These are phyloP conservation scores for Trichoderma reesei DNA, from an alignment of 495 filamentous ascomycete genomes.

Conservation along the genomic window DNA sequence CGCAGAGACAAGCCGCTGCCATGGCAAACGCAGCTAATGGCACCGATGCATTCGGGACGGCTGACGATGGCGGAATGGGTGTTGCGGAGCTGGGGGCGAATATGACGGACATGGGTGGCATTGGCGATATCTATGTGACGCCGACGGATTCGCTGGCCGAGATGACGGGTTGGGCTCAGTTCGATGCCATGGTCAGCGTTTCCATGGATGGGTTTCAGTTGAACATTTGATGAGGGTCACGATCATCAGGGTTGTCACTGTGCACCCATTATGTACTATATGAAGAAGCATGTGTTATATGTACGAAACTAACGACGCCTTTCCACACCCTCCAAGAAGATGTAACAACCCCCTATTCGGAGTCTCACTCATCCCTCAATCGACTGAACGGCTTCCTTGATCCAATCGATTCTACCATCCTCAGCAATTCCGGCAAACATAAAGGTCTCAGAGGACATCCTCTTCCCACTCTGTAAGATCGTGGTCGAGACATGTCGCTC, in stretches of 20 bases:
- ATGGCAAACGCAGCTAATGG: neutral
- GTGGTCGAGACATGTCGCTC: slow-evolving; percentile 9
- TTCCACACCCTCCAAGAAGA: neutral
- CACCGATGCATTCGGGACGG: neutral
- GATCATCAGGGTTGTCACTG: neutral
- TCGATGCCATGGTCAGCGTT: slow-evolving; percentile 19
- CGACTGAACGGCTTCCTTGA: slow-evolving; percentile 6
- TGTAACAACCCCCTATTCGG: neutral
- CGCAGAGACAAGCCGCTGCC: neutral
- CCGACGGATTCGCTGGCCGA: slow-evolving; percentile 19
- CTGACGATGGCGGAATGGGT: neutral
- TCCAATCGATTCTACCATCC: slow-evolving; percentile 13
- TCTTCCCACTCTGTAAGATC: slow-evolving; percentile 7
- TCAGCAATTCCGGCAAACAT: slow-evolving; percentile 12
- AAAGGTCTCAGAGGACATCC: slow-evolving; percentile 7
- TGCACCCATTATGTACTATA: neutral
- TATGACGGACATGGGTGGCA: slow-evolving; percentile 8
- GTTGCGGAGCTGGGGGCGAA: neutral
- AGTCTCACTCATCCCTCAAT: neutral
- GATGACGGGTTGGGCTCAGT: slow-evolving; percentile 22
- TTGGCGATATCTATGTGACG: slow-evolving; percentile 15
- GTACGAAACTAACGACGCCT: neutral
- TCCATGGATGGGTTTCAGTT: neutral
- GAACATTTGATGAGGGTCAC: neutral
- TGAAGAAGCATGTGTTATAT: neutral